These are phyloP conservation scores for sweet orange (Citrus sinensis) DNA, from an alignment of 345 rosid genomes.

Conservation along the genomic window DNA sequence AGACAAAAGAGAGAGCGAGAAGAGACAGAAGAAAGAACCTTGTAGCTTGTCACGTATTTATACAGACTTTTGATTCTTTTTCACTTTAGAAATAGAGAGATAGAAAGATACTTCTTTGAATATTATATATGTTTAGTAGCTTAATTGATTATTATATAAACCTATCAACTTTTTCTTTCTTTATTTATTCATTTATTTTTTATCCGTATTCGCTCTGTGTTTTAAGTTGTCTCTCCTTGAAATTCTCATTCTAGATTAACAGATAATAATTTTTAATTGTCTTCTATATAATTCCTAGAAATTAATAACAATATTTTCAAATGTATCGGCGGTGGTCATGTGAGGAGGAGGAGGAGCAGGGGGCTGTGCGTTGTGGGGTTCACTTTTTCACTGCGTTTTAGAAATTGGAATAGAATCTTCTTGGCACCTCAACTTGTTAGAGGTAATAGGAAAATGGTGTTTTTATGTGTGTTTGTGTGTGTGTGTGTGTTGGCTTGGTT, in stretches of 20 bases:
- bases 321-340: conserved; percentile 48
- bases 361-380: conserved; percentile 33
- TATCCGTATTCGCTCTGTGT: conserved; percentile 44
- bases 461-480: neutral
- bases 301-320: conserved; percentile 3
- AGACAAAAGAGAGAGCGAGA: conserved; percentile 53
- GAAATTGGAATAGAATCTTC: conserved; percentile 65
- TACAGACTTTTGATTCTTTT: conserved; percentile 38
- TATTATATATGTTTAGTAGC: neutral
- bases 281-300: conserved; percentile 12
- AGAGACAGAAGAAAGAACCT: conserved; percentile 54
- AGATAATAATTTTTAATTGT: conserved; percentile 2
- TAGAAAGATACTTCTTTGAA: neutral
- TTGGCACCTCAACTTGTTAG: conserved; percentile 29
- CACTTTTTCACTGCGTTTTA: conserved; percentile 38
- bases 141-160: neutral
- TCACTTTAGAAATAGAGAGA: conserved; percentile 9
- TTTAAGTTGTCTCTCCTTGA: conserved; percentile 59
- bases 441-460: conserved; percentile 1
- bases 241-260: conserved; percentile 24
- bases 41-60: conserved; percentile 41
- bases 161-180: neutral
- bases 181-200: neutral
- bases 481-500: conserved; percentile 9
- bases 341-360: conserved; percentile 23